Base-by-base conservation (phyloP, 345 rosid genomes). In the Luvunga scandens region DNA sequence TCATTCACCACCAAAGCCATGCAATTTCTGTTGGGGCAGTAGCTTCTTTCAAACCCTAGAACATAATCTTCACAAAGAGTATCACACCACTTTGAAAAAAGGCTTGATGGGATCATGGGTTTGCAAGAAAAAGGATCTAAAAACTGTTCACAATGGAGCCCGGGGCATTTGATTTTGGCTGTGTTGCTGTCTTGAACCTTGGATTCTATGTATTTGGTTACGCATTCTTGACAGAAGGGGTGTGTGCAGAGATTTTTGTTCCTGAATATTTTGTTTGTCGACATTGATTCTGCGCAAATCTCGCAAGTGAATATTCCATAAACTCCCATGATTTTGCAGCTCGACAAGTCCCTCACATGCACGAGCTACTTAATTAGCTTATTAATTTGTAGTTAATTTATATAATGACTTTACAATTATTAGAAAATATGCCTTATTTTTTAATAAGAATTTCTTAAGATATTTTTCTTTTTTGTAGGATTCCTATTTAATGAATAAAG, bases 11-110 rank as follows among this genome's bases (percentile, higher is more conserved):
- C 66, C 48, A 39, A 39, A 39, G 1, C 48, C 48, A 69, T 61
- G 77, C 87, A 84, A 73, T 79, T 78, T 33, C 30, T 78, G 66
- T 84, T 55, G 3, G 87, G 87, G 64, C 87, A 69, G 57, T 79
- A 84, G 75, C 84, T 53, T 13, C 70, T 79, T n/a, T 81, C 77
- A 59, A 56, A 36, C 27, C 71, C 39, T 64, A 64, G 66, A 25
- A 79, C 67, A 12, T 28, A 3, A 0, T 78, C 72, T 30, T 84
- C 79, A 34, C 76, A 69, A 21, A 84, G 84, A 69, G 28, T 36
- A 73, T 73, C 87, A 64, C 75, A 79, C 84, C 84, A 84, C 50
- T 79, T 75, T 4, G 45, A 59, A 36, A 84, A 84, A 9, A 72
- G 14, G 45, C 65, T 71, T 42, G 34, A 60, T 42, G 84, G 30